A percentile compares a stretch with the other conserved stretches of the same genome.
Evolutionary conservation across 257 asterid species (phyloP).

Genomic region (Paulownia fortunei): DNA sequence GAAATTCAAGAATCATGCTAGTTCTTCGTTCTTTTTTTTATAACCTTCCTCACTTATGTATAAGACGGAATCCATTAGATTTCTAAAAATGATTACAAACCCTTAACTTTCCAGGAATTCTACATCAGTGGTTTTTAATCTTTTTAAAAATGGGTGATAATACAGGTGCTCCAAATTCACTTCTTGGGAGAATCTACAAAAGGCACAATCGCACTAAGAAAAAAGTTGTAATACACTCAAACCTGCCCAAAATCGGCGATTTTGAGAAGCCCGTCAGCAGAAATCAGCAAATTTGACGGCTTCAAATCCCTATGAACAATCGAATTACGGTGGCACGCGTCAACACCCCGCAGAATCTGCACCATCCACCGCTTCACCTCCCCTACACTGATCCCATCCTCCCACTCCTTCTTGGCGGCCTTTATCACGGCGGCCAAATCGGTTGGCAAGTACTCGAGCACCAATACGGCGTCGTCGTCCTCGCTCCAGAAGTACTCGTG

Average conservation of each 20-base stretch:
- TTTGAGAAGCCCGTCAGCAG: conserved; percentile 81
- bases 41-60: background rate
- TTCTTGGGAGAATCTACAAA: background rate
- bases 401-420: conserved; percentile 70
- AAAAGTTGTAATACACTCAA: too few species aligned
- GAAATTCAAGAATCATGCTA: background rate
- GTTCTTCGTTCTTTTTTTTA: background rate
- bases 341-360: conserved; percentile 78
- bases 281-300: conserved; percentile 89
- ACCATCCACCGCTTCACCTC: conserved; percentile 90
- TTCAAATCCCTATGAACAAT: conserved; percentile 92
- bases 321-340: conserved; percentile 80
- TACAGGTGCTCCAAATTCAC: background rate
- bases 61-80: background rate
- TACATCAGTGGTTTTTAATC: background rate
- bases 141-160: background rate
- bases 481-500: conserved; percentile 92
- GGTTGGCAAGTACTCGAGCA: conserved; percentile 84
- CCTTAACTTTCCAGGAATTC: background rate
- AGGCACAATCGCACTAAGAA: background rate
- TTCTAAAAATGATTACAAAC: background rate
- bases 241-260: conserved; percentile 99
- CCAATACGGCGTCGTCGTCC: conserved; percentile 90
- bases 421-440: conserved; percentile 71
- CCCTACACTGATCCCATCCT: conserved; percentile 61